Evolutionary conservation across 148 eudicot genomes (phyloP), one percentile per base, ranked within the genome.

Genomic region (Mesembryanthemum crystallinum): DNA sequence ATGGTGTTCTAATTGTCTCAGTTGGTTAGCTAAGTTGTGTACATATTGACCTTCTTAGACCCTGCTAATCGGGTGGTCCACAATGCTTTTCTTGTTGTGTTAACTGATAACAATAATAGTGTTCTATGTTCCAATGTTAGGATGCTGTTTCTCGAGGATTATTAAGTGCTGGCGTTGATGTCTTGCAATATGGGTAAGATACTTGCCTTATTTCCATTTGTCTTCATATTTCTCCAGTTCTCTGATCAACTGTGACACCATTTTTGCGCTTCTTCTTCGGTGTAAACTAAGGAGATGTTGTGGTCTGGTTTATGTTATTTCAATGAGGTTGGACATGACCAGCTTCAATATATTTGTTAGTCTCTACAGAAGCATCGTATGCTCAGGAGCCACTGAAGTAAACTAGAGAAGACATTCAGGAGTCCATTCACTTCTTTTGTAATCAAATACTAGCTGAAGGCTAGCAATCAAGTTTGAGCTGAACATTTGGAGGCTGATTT

Each of bases 61-160:
- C n/a, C 2, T 54, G 59, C 59, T 17, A 54, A 23, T 5, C 1
- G 8, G 11, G 6, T 57, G 61, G 7, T 57, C 61, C 27, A 1
- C 61, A 0, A 57, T 57, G 61, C 24, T 23, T 4, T 14, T 29
- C 37, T 63, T 15, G 27, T 66, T 37, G 66, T 33, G 25, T 35
- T 39, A 69, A 64, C 28, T 63, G 47, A 32, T 32, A 52, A 32
- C 7, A 62, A 27, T 30, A 8, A 39, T 32, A 45, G 29, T 3
- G 47, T 59, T 78, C 61, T 70, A 72, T 71, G 47, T 63, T 78
- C 64, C 67, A 72, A 69, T 83, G 80, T 72, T 94, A 95, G 99
- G 97, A 95, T 90, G 97, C 99, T 59, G 97, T 88, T 74, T 92
- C 99, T 77, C 89, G 90, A 79, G 99, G 99, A 82, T 81, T 92